Base-by-base conservation (phyloP, 176 grass and related monocot genomes). In the Neostapfia colusana region DNA sequence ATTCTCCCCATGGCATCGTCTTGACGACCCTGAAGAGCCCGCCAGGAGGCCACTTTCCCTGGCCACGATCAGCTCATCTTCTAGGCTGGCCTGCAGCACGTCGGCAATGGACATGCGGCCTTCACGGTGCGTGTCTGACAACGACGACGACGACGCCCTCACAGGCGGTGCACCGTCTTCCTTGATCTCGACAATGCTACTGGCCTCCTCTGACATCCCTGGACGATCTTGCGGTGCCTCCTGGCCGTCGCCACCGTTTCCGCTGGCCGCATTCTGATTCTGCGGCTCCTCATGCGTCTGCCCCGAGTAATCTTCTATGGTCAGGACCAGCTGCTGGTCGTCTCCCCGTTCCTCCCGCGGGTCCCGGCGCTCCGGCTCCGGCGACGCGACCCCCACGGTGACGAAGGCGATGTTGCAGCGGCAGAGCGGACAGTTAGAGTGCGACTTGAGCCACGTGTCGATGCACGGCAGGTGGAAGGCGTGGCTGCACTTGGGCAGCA, bases 381-480 rank as follows among this genome's bases (percentile, higher is more conserved):
- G 69, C 21, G 63, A 63, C 15, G 54, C 76, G 46, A 79, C 35
- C 1, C 65, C 83, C 9, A 76, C 75, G 80, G 70, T 2, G 62
- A 83, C 50, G 53, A 84, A 90, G 0, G 86, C 56, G 73, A 98
- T 88, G 79, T 83, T 86, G 67, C 87, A 84, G 48, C 95, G 95
- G 75, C 95, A 98, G 79, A 98, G 89, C 6, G 95, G 95, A 79
- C 95, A 94, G 27, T 92, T 94, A 58, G 89, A 90, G 76, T 92
- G 91, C 8, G 95, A 94, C 63, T 90, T 94, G 75, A 98, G 78
- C 95, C 95, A 98, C 10, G 87, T 86, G 78, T 98, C 95, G 85
- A 98, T 98, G 86, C 95, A 94, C n/a, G 75, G 89, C 26, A 94
- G 68, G 72, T 98, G 95, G 83, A 94, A 98, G n/a, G 91, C 89